Evolutionary conservation across 495 filamentous ascomycete genomes (phyloP).

Genomic region (Penicillium verhagenii): DNA sequence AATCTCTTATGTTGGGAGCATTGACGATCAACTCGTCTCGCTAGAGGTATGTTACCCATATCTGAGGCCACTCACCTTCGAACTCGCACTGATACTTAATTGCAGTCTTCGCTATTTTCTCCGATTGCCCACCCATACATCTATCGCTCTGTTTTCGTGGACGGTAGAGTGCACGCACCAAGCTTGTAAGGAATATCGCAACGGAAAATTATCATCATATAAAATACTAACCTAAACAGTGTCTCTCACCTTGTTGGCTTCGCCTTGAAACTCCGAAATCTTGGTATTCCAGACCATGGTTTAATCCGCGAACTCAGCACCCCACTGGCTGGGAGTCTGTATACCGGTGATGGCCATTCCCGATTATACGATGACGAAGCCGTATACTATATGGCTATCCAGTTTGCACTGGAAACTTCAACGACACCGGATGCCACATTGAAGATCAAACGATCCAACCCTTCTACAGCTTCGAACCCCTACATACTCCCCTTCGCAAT

Average conservation of each 20-base stretch:
- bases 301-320: constrained; percentile 86
- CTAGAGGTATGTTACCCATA: constrained; percentile 59
- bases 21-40: constrained; percentile 95
- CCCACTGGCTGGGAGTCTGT: constrained; percentile 87
- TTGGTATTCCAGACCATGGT: constrained; percentile 89
- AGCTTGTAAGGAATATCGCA: constrained; percentile 63
- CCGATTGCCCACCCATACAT: constrained; percentile 87
- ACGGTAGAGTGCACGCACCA: constrained; percentile 87
- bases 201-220: not conserved
- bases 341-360: constrained; percentile 90
- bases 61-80: not conserved
- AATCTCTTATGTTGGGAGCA: constrained; percentile 83
- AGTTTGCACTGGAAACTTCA: constrained; percentile 83
- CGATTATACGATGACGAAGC: constrained; percentile 84
- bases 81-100: not conserved
- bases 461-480: constrained; percentile 62
- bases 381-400: constrained; percentile 86
- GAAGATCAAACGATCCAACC: constrained; percentile 49
- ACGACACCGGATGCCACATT: constrained; percentile 54
- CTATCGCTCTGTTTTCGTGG: constrained; percentile 89
- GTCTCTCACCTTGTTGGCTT: constrained; percentile 92
- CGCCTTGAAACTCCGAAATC: constrained; percentile 86
- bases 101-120: constrained; percentile 78
- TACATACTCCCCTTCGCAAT: constrained; percentile 93
- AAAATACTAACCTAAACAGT: constrained; percentile 32